Evolutionary conservation across 805 yeast species (phyloP).

Genomic region (Hanseniaspora thailandica): DNA sequence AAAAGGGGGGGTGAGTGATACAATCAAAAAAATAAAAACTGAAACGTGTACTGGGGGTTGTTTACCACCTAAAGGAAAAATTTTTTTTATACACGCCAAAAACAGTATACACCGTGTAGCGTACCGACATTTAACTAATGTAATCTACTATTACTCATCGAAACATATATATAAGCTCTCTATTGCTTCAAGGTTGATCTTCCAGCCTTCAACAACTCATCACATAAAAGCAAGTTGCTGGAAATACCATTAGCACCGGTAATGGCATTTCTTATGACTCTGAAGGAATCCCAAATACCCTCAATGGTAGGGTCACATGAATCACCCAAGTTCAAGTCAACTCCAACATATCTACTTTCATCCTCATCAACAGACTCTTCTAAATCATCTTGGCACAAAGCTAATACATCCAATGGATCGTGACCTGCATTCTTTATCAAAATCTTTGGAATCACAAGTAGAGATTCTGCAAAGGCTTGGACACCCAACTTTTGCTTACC

Average conservation of each 20-base stretch:
- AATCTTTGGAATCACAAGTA: constrained; percentile 85
- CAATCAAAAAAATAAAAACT: too few species aligned
- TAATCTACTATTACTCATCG: too few species aligned
- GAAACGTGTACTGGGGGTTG: too few species aligned
- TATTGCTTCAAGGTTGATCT: constrained; percentile 74
- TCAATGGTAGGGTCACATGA: constrained; percentile 90
- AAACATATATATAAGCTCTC: background rate
- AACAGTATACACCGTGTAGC: too few species aligned
- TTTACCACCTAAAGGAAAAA: too few species aligned
- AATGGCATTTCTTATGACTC: constrained; percentile 87
- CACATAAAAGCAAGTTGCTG: constrained; percentile 81
- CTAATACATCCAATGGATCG: constrained; percentile 80
- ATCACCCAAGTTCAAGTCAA: constrained; percentile 82
- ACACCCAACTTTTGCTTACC: constrained; percentile 87
- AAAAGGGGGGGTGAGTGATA: too few species aligned
- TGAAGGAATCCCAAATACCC: constrained; percentile 92
- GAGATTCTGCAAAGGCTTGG: constrained; percentile 84
- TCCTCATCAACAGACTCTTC: constrained; percentile 39
- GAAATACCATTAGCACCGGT: constrained; percentile 91
- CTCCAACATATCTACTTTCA: constrained; percentile 67
- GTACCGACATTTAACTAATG: background rate
- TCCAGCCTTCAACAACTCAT: constrained; percentile 93
- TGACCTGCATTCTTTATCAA: constrained; percentile 84
- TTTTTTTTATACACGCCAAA: too few species aligned
- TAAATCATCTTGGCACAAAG: constrained; percentile 67